These are phyloP conservation scores for Petrea volubilis DNA, from an alignment of 257 asterid genomes.

Conservation along the genomic window DNA sequence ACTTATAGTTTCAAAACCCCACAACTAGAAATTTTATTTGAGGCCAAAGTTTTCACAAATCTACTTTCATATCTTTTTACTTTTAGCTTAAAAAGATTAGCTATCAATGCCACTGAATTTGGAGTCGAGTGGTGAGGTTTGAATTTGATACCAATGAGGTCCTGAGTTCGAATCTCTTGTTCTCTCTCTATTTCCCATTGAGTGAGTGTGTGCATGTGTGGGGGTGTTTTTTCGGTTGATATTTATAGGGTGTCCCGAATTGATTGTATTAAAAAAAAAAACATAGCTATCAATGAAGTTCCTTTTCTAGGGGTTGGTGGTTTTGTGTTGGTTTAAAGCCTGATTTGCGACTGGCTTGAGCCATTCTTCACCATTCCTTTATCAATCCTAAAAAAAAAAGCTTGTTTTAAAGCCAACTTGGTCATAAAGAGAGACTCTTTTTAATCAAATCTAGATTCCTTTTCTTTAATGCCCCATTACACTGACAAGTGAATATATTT, in stretches of 20 bases:
- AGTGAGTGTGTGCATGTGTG: too few relatives aligned
- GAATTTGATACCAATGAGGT: too few relatives aligned
- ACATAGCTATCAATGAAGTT: not conserved
- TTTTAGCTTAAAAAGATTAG: not conserved
- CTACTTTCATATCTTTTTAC: not conserved
- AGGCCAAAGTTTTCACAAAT: not conserved
- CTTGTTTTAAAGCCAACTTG: slow-evolving; percentile 22
- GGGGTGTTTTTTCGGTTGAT: too few relatives aligned
- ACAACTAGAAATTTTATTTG: not conserved
- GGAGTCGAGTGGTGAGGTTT: too few relatives aligned
- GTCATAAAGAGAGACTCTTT: slow-evolving; percentile 21
- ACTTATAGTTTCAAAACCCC: not conserved
- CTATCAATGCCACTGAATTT: too few relatives aligned
- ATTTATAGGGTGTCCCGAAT: too few relatives aligned
- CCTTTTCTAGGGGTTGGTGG: slow-evolving; percentile 7
- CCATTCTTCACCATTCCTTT: slow-evolving; percentile 27
- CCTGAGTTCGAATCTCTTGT: too few relatives aligned
- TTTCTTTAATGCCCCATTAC: slow-evolving; percentile 17
- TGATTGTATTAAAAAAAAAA: too few relatives aligned
- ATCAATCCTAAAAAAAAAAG: slow-evolving; percentile 22
- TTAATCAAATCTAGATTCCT: slow-evolving; percentile 32
- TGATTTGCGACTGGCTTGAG: slow-evolving; percentile 1
- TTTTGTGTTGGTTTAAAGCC: slow-evolving; percentile 15
- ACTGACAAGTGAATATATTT: slow-evolving; percentile 8
- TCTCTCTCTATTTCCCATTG: too few relatives aligned